Evolutionary conservation across 1,139 yeast species (phyloP), one percentile per base, ranked within the genome.

Genomic region (Debaryomyces fabryi): DNA sequence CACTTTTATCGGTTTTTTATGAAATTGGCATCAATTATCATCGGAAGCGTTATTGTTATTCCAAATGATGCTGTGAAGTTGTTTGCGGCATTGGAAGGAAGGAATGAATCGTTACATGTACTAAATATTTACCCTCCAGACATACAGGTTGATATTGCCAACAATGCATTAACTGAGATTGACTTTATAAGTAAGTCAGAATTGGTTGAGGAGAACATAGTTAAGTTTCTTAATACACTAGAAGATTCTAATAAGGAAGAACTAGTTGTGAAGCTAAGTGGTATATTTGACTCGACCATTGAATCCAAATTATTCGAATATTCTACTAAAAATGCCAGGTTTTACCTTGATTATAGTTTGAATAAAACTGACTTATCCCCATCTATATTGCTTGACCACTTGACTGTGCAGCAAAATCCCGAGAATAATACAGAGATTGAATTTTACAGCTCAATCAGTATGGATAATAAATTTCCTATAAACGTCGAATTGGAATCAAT

Each of bases 51-150:
- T 2, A 53, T 58, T 3, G 55, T 71, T 6, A 47, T 50, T 1
- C 67, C 70, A 15, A 51, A 47, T n/a, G 56, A 60, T 1, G 63
- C 65, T 1, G 54, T 68, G 6, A 56, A 59, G 21, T 32, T 70
- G 3, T 61, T 53, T 36, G 59, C 60, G 15, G 56, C 59, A 34
- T 64, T 65, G 4, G 48, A 58, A 6, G 62, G 51, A 16, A 43
- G 57, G 4, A 52, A 49, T 16, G 47, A 51, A 1, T 50, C 51
- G 1, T 54, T 58, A 9, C 72, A 69, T 49, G 52, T 67, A 33
- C 51, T 63, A 9, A 63, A 69, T 47, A 52, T 63, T 0, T 52
- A 47, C 16, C 67, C 70, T 3, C 72, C 74, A 2, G 63, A 60
- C 12, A 29, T 71, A 4, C 47, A 54, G 2, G 55, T 69, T 3